A percentile compares a stretch with the other conserved stretches of the same genome.
Conservation (phyloP, 75 land plant species). For the Cryptomeria japonica region DNA sequence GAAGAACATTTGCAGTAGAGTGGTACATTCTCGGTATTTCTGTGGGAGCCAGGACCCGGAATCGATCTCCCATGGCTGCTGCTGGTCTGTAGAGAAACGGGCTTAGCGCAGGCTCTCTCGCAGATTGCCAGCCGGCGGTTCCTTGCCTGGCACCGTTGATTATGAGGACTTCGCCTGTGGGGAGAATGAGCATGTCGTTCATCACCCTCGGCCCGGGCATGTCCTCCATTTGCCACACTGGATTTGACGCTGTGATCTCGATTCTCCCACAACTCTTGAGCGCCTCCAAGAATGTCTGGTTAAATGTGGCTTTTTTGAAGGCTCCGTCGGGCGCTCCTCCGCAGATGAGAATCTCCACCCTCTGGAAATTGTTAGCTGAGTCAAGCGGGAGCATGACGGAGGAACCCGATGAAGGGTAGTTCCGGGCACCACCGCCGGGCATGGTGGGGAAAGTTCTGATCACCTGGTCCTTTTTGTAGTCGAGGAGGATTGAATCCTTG, state of each 20-base stretch:
- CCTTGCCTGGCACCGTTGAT: conserved; percentile 67
- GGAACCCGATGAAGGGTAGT: conserved; percentile 38
- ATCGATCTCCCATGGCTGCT: conserved; percentile 4
- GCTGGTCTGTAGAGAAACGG: conserved; percentile 51
- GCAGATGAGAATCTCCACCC: conserved; percentile 59
- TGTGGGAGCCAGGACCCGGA: conserved; percentile 29
- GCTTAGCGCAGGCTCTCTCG: conserved; percentile 29
- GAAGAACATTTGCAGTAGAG: conserved; percentile 50
- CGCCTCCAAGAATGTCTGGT: conserved; percentile 29
- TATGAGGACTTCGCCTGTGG: conserved; percentile 67
- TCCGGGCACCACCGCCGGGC: conserved; percentile 32
- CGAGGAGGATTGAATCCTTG: conserved; percentile 40
- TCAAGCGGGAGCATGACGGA: conserved; percentile 30
- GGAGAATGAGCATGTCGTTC: conserved; percentile 76
- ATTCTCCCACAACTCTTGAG: conserved; percentile 50
- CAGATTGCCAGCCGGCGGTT: conserved; percentile 62
- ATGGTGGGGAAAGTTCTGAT: conserved; percentile 29
- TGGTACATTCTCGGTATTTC: conserved; percentile 64
- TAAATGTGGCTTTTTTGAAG: conserved; percentile 9
- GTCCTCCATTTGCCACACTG: conserved; percentile 60
- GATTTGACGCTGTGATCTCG: conserved; percentile 41
- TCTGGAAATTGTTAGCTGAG: neutral
- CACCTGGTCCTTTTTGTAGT: conserved; percentile 31
- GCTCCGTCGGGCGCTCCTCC: conserved; percentile 59
- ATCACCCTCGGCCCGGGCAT: conserved; percentile 73